Conservation (phyloP, 2,329 filamentous ascomycete species). For the Leptographium lundbergii region DNA sequence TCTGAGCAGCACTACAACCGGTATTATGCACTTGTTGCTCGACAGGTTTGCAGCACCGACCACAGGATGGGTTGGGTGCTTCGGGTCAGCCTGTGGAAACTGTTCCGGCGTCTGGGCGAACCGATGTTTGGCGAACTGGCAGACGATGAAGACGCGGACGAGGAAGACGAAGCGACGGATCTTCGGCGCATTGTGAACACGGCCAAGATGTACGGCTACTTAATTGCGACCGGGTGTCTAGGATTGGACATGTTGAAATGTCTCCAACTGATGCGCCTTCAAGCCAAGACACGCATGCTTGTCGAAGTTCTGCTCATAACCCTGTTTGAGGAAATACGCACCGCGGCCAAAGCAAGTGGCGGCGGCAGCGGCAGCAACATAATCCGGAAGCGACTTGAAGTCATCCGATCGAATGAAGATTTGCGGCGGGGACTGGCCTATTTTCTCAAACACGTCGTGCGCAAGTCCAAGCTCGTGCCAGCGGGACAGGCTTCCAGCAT, state of each 20-base stretch:
- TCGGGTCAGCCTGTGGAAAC: conserved; percentile 74
- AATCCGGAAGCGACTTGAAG: conserved; percentile 54
- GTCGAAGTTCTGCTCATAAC: conserved; percentile 70
- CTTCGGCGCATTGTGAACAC: conserved; percentile 37
- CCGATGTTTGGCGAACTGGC: conserved; percentile 54
- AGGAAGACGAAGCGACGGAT: conserved; percentile 32
- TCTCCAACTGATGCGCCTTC: conserved; percentile 67
- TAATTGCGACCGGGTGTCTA: conserved; percentile 34
- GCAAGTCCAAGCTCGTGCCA: conserved; percentile 44
- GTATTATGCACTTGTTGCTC: conserved; percentile 81
- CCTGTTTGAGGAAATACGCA: conserved; percentile 55
- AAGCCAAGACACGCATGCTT: conserved; percentile 64
- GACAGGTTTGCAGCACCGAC: conserved; percentile 57
- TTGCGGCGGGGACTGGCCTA: conserved; percentile 65
- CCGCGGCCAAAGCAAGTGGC: conserved; percentile 21
- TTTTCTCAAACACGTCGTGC: conserved; percentile 65
- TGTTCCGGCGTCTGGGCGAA: conserved; percentile 80
- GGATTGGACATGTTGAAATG: conserved; percentile 45
- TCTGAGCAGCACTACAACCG: conserved; percentile 79
- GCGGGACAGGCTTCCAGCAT: conserved; percentile 36
- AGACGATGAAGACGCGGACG: conserved; percentile 37
- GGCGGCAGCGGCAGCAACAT: conserved; percentile 20
- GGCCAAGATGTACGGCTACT: conserved; percentile 39
- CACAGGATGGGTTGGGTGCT: conserved; percentile 71
- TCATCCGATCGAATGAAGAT: conserved; percentile 49